Conservation (phyloP, 345 rosid genomes). For the Lenwebbia sp. region DNA sequence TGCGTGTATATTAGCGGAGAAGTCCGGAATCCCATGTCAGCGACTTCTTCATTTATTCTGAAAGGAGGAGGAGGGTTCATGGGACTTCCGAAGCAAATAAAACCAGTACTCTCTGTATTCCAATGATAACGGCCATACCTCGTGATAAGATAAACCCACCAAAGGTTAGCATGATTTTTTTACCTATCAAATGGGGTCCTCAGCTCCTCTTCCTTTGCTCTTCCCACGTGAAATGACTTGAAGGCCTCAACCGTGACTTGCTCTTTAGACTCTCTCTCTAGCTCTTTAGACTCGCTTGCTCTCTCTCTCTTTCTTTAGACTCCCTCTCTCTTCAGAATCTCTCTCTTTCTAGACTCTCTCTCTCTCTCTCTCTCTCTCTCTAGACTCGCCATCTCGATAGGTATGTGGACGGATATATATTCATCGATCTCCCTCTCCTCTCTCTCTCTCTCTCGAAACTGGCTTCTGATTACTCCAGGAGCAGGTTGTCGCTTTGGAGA, state of each 20-base stretch:
- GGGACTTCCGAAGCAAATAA: neutral
- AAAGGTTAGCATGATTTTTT: conserved; percentile 11
- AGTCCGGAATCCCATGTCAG: conserved; percentile 52
- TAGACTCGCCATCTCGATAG: too few relatives aligned
- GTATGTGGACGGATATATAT: too few relatives aligned
- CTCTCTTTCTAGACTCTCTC: too few relatives aligned
- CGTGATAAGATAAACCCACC: conserved; percentile 30
- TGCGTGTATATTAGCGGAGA: conserved; percentile 59
- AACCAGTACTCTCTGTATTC: neutral
- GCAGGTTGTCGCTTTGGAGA: neutral
- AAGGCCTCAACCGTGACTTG: neutral
- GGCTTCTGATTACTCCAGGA: neutral
- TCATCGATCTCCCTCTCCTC: too few relatives aligned
- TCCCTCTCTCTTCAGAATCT: too few relatives aligned
- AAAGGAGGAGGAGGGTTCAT: neutral
- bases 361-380: too few relatives aligned
- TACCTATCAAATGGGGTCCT: conserved; percentile 3
- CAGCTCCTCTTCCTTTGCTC: neutral
- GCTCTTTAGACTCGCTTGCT: too few relatives aligned
- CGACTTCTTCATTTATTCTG: conserved; percentile 49
- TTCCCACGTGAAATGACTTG: conserved; percentile 1
- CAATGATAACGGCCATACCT: conserved; percentile 6
- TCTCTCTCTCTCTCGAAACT: too few relatives aligned
- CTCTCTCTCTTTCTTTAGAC: too few relatives aligned
- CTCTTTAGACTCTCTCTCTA: too few relatives aligned